phyloP scores from a whole-genome alignment of 2,329 filamentous ascomycete genomes.

The Samsoniella hepiali region DNA sequence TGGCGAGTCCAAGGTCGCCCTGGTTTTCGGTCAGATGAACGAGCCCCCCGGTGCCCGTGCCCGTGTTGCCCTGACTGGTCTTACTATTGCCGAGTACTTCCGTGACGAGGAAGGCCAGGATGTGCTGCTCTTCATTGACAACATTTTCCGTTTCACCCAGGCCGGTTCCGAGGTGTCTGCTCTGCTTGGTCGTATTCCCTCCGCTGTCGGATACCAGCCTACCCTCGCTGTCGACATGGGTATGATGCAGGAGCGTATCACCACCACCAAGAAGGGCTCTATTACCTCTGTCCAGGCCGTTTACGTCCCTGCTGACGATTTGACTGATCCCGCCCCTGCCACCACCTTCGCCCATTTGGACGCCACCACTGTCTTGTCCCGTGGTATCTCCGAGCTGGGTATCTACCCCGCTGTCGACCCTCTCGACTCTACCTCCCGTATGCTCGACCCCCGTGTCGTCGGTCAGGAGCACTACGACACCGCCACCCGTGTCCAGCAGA shows the following conservation, averaged over 20 bases:
- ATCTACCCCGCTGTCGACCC: constrained; percentile 99
- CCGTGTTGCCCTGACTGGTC: constrained; percentile 96
- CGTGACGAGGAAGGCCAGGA: constrained; percentile 76
- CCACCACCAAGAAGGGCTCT: constrained; percentile 98
- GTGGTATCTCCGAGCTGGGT: constrained; percentile 99
- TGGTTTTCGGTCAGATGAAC: constrained; percentile 99
- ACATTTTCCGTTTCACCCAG: constrained; percentile 99
- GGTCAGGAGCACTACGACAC: constrained; percentile 97
- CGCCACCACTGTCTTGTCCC: constrained; percentile 99
- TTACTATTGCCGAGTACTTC: constrained; percentile 82
- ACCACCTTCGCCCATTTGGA: constrained; percentile 99
- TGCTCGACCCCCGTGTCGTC: constrained; percentile 98
- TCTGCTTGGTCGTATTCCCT: constrained; percentile 98
- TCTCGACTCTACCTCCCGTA: constrained; percentile 98
- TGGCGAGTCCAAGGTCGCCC: constrained; percentile 97
- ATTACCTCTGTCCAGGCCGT: constrained; percentile 99
- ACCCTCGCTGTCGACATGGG: constrained; percentile 99
- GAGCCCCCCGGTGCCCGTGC: constrained; percentile 99
- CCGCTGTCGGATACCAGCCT: constrained; percentile 99
- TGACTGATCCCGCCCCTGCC: constrained; percentile 99
- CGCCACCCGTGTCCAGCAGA: constrained; percentile 95
- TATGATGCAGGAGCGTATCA: constrained; percentile 99
- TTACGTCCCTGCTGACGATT: constrained; percentile 99
- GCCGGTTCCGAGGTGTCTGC: constrained; percentile 99
- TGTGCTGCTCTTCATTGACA: constrained; percentile 99